Base-by-base conservation (phyloP, 176 grass and related monocot genomes). In the Musa beccarii region DNA sequence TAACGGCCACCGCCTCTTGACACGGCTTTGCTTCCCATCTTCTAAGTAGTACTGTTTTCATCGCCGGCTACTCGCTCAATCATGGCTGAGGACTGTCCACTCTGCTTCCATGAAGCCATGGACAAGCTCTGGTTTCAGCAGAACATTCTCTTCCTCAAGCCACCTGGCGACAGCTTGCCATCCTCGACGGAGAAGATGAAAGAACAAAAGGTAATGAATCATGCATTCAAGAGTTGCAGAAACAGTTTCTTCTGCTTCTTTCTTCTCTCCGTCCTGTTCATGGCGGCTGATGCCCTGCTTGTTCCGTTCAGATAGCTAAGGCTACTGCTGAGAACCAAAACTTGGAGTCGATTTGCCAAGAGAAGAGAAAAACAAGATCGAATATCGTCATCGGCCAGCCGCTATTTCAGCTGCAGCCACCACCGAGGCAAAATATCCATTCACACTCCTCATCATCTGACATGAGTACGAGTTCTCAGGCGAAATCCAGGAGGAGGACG, bases 91-190 rank as follows among this genome's bases (percentile, higher is more conserved):
- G 12, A 51, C 59, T 77, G 26, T 29, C 43, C 34, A 12, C 13
- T 19, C 59, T 51, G 49, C 57, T 51, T 77, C 28, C 59, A 64
- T n/a, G 75, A 64, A 49, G 19, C 34, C 17, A 77, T 66, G 75
- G 59, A 77, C 16, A 52, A 51, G 59, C 75, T 66, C 59, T 77
- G 75, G 75, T 77, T 77, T 26, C 75, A 77, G 25, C 10, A 77
- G 49, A 77, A 66, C 75, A 65, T 64, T 59, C 59, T 77, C 59
- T 51, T 52, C 9, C 9, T 59, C 16, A 59, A 77, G 1, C 59
- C 75, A 16, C 17, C 75, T 10, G n/a, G 75, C 55, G 22, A 65
- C 75, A 77, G n/a, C 34, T 21, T 77, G 15, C 75, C 51, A 8
- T 66, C 59, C 56, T 26, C 15, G 17, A 29, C 1, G 21, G 65